Conservation (phyloP, 768 basidiomycete species). For the Auriscalpium vulgare region DNA sequence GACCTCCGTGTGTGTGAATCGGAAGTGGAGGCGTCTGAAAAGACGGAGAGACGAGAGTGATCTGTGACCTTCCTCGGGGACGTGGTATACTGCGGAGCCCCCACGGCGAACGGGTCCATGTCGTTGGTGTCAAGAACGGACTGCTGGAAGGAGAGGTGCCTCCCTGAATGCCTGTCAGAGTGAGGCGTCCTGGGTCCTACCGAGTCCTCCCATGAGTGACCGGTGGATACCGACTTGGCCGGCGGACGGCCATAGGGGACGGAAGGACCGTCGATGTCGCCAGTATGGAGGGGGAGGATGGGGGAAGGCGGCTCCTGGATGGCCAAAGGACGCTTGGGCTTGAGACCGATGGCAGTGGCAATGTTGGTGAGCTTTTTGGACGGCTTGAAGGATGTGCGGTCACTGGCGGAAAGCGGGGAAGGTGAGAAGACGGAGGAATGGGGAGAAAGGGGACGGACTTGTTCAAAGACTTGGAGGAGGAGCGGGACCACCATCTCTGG, state of each 20-base stretch:
- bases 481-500: conserved; percentile 28
- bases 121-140: conserved; percentile 60
- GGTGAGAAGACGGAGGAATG: background rate
- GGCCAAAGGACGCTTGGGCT: conserved; percentile 51
- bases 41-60: conserved; percentile 40
- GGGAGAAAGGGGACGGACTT: conserved; percentile 7
- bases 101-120: conserved; percentile 49
- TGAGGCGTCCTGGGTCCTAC: conserved; percentile 44
- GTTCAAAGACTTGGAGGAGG: conserved; percentile 21
- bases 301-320: conserved; percentile 41
- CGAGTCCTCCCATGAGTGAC: conserved; percentile 47
- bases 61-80: conserved; percentile 32
- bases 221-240: conserved; percentile 51
- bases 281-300: conserved; percentile 14
- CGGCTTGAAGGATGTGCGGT: background rate
- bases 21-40: conserved; percentile 42
- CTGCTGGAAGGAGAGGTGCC: conserved; percentile 27
- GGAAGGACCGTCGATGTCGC: conserved; percentile 15
- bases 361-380: conserved; percentile 45
- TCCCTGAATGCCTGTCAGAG: conserved; percentile 27
- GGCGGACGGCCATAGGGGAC: conserved; percentile 33
- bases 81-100: conserved; percentile 32
- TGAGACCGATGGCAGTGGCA: conserved; percentile 55
- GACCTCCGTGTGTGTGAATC: conserved; percentile 35
- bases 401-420: background rate